Evolutionary conservation across 352 stramenopile genomes (phyloP).

Genomic region (Globisporangium middletonii): DNA sequence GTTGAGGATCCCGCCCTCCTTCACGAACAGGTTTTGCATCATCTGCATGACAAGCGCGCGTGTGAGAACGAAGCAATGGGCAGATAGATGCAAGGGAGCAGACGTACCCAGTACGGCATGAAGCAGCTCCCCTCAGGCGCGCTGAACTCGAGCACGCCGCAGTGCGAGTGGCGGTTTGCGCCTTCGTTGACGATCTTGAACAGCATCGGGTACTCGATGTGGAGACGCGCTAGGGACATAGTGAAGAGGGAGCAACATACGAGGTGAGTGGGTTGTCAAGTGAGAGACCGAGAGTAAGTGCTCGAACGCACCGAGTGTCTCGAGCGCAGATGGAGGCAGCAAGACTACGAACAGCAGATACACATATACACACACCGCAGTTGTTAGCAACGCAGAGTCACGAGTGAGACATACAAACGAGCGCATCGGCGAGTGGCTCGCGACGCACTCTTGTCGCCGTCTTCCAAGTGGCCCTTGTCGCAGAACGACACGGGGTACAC

Average conservation of each 20-base stretch:
- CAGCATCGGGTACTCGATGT: conserved; percentile 99
- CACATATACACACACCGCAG: neutral
- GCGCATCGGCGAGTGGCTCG: neutral
- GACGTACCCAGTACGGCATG: conserved; percentile 96
- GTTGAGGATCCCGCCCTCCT: conserved; percentile 91
- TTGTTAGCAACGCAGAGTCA: neutral
- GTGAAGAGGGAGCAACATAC: neutral
- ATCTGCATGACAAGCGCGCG: conserved; percentile 60
- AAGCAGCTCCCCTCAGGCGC: conserved; percentile 97
- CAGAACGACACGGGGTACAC: conserved; percentile 86
- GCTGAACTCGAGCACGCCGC: conserved; percentile 98
- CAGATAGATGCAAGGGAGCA: no score
- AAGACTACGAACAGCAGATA: conserved; percentile 60
- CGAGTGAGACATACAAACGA: neutral
- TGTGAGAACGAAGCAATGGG: no score
- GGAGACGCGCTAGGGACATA: conserved; percentile 33
- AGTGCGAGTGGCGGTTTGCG: conserved; percentile 91
- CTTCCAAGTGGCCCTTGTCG: conserved; percentile 84
- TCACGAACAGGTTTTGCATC: conserved; percentile 98
- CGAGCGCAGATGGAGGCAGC: conserved; percentile 95
- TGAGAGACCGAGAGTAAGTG: neutral
- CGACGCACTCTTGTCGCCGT: conserved; percentile 83
- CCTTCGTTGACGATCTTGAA: conserved; percentile 94
- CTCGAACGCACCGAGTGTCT: conserved; percentile 84
- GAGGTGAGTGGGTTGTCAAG: neutral